Conservation (phyloP, 495 filamentous ascomycete genomes). For the Lophiostoma macrostomum region DNA sequence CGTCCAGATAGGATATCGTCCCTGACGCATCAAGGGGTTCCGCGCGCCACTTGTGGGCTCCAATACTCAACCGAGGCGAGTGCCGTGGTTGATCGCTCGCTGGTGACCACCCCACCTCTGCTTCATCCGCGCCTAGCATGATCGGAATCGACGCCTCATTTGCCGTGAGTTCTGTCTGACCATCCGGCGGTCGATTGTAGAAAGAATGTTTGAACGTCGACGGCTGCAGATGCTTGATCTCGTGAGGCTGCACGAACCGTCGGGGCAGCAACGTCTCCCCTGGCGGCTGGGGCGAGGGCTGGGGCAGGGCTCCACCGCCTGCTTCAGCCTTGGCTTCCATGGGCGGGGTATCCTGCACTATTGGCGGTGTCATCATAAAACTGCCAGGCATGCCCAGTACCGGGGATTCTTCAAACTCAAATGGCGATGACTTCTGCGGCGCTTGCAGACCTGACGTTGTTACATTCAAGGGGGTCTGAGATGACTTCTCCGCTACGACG, state of each 20-base stretch:
- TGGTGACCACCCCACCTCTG: constrained; percentile 4
- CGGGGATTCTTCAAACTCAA: constrained; percentile 52
- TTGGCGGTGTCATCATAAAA: constrained; percentile 43
- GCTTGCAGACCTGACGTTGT: constrained; percentile 13
- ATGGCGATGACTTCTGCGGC: constrained; percentile 26
- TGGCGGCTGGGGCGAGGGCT: constrained; percentile 30
- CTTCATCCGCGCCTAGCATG: constrained; percentile 47
- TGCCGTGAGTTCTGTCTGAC: too few species aligned
- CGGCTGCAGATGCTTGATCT: too few species aligned
- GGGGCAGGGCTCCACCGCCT: constrained; percentile 51
- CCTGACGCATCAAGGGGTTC: constrained; percentile 27
- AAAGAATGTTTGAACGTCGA: too few species aligned
- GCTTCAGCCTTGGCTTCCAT: constrained; percentile 52
- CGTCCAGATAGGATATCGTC: constrained; percentile 28
- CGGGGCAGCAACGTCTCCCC: constrained; percentile 33
- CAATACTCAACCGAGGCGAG: constrained; percentile 25
- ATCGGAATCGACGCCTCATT: constrained; percentile 63
- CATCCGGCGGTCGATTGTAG: too few species aligned
- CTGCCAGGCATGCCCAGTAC: constrained; percentile 61
- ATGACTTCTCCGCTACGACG: too few species aligned
- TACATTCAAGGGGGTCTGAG: constrained; percentile 14
- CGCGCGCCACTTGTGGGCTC: constrained; percentile 26
- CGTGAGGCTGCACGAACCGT: too few species aligned
- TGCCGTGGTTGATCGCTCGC: neutral
- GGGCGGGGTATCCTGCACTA: constrained; percentile 53